Evolutionary conservation across 495 filamentous ascomycete species (phyloP), one percentile per base, ranked within the genome.

Genomic region (Penicillium cataractarum): DNA sequence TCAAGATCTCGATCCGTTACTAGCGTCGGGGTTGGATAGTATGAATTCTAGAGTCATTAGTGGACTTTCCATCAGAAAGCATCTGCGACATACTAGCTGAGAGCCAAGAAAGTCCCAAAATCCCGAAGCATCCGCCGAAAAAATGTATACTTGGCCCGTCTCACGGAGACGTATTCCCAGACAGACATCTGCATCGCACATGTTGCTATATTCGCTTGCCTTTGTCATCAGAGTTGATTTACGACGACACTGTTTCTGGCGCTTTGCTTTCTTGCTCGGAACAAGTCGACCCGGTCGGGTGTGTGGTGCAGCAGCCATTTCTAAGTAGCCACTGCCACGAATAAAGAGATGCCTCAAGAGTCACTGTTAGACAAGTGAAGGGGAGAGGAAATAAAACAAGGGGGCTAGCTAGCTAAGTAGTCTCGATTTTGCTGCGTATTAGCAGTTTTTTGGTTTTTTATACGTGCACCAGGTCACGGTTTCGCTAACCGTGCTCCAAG

Each of bases 61-160:
- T 42, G 17, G 39, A 42, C 39, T 42, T 42, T 42, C 39, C 8
- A 42, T 42, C 17, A 19, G 39, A 9, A 19, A 42, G 39, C 17
- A 21, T 42, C 19, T 6, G 39, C 5, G 17, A 42, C 17, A 3
- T 48, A 48, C 44, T 48, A 48, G 22, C 22, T 48, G 10, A 15
- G 44, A 10, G 21, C 22, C 5, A 22, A 48, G 44, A 54, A 62
- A 62, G 15, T n/a, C 27, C 51, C 31, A 54, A 33, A 54, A 54
- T 54, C 51, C 51, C 19, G 31, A 54, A 35, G 19, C 31, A 33
- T 54, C 51, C 5, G n/a, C 51, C 17, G 31, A 54, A 22, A 54
- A 5, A 35, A 54, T 54, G 24, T 7, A 54, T 9, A 54, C 51
- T 54, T 54, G n/a, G 15, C 51, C 29, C 13, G n/a, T 35, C n/a